Conservation (phyloP, 768 basidiomycete species). For the Rhodosporidiobolus sp. region DNA sequence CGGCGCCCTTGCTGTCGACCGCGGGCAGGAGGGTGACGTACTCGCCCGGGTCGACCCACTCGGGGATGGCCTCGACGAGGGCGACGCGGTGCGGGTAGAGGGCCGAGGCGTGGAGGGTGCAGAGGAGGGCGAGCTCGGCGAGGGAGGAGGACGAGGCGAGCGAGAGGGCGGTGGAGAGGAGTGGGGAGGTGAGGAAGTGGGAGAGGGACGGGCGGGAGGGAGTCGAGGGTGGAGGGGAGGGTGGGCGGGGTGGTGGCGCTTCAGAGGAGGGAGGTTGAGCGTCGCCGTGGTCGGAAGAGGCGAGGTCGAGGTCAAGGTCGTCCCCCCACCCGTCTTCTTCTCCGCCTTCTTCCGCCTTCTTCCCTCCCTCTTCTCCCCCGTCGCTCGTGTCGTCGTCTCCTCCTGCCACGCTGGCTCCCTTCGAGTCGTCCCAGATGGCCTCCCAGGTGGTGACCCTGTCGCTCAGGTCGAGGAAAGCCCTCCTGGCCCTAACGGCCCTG, state of each 20-base stretch:
- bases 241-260: not conserved
- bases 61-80: constrained; percentile 71
- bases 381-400: constrained; percentile 53
- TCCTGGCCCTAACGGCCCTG: not conserved
- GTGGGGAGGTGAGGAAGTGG: constrained; percentile 61
- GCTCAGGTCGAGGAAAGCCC: constrained; percentile 44
- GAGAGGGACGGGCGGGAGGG: constrained; percentile 53
- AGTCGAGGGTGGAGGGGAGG: not conserved
- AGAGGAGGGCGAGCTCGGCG: constrained; percentile 59
- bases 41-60: constrained; percentile 63
- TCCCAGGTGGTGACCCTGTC: constrained; percentile 36
- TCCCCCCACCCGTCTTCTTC: constrained; percentile 32
- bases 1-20: constrained; percentile 56
- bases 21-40: constrained; percentile 65
- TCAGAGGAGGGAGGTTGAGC: constrained; percentile 48
- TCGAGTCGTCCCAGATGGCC: constrained; percentile 49
- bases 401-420: constrained; percentile 51
- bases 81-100: constrained; percentile 69
- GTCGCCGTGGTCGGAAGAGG: constrained; percentile 28
- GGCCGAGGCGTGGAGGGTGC: constrained; percentile 57
- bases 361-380: constrained; percentile 41
- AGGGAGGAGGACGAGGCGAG: constrained; percentile 66
- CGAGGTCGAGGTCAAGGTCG: constrained; percentile 21
- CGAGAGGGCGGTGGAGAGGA: constrained; percentile 61
- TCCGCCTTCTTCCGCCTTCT: constrained; percentile 39